Base-by-base conservation (phyloP, 2,329 filamentous ascomycete species). In the Moelleriella libera region DNA sequence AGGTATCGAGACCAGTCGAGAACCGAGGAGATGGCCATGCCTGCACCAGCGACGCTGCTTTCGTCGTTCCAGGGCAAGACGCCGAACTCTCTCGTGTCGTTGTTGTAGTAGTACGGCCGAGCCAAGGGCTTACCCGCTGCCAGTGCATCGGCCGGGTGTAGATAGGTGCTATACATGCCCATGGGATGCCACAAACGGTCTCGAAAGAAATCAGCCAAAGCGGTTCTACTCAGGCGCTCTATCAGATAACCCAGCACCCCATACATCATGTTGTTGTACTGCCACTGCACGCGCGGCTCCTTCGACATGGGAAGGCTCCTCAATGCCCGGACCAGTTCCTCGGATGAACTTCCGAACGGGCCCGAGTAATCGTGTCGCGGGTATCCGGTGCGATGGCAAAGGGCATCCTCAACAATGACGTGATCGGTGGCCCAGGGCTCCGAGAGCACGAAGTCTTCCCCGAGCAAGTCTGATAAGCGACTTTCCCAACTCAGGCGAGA, bases 191-290 rank as follows among this genome's bases (percentile, higher is more conserved):
- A 71, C 29, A 74, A 56, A 32, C 57, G 52, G 14, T 61, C 52
- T 4, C 58, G 58, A 6, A 74, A 58, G 48, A 69, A 68, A 6
- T 60, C 53, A 0, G 60, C 61, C 30, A 74, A 59, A n/a, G 54
- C 53, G 4, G 45, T 42, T 1, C 60, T 60, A 1, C 58, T 63
- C 5, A 68, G 49, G 0, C 52, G 59, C 48, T 72, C 66, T 10
- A 74, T 51, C 0, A 72, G 56, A 51, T 71, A 58, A 4, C 64
- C 65, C 6, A 63, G 61, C 5, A 61, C 61, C 2, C 61, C 64
- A 54, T 63, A 75, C 68, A 75, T 72, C 49, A 69, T 60, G 53
- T 75, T 74, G 54, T 60, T 68, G 52, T 75, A 75, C 50, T 68
- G 62, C 50, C 59, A 74, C 44, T 52, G 60, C 1, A 62, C 60